Base-by-base conservation (phyloP, 805 yeast species). In the Metschnikowia noctiluminum region DNA sequence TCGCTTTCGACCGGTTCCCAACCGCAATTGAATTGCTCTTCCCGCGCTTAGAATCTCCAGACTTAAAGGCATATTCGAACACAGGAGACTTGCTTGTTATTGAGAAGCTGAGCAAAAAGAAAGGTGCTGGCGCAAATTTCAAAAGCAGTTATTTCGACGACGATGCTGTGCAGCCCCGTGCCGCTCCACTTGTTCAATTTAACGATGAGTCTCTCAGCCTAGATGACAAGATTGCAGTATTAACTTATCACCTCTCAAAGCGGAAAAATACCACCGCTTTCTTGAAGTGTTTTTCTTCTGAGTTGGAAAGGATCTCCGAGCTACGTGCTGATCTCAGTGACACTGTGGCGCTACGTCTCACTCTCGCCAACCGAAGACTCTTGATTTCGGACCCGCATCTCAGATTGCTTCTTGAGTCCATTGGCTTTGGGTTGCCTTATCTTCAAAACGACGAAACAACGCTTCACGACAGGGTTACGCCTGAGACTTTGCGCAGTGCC, bases 1-100 rank as follows among this genome's bases (percentile, higher is more conserved):
- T 68, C 65, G 60, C 76, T 68, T 50, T 70, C 75, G 48, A 72
- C 65, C 21, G 74, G 62, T 56, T 77, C 83, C 53, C 91, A 79
- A 42, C 70, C 76, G 46, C 76, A 76, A 58, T 81, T 64, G 96
- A 89, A 59, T 58, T 92, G 3, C 67, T 89, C 44, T 88, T 89
- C 61, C 79, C 87, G 39, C 71, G 84, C 56, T 52, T 79, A 62
- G 65, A 81, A 71, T 59, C 68, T 65, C 16, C 76, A 63, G 52
- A 69, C 74, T 21, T 68, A 71, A 51, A 65, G 48, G 69, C 74
- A 39, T 92, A 75, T 56, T 75, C 85, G 53, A 74, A 80, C 34
- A 73, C 82, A 6, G 96, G 96, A 26, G 81, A 81, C 40, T 67
- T 71, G 16, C 65, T 63, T 42, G 56, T 55, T 32, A 62, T 63